phyloP scores from a whole-genome alignment of 345 rosid genomes.

The Turritis glabra region DNA sequence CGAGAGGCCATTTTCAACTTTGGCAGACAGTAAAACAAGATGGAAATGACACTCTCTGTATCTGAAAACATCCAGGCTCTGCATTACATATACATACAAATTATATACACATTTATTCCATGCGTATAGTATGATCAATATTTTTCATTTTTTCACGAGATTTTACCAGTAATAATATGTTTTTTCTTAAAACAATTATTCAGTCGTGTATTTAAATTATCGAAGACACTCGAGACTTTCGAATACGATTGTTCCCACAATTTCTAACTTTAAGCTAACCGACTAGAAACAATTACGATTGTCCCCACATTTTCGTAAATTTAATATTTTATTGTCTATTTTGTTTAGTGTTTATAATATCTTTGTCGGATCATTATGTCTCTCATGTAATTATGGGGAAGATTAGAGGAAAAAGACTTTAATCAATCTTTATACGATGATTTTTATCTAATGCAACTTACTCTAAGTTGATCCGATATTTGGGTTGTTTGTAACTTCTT shows the following conservation, averaged over 20 bases:
- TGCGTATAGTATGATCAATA: neutral
- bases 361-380: neutral
- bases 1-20: conserved; percentile 37
- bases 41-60: conserved; percentile 35
- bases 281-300: neutral
- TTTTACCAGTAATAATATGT: too few relatives aligned
- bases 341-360: neutral
- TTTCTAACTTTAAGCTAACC: neutral
- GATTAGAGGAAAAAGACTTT: neutral
- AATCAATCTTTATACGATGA: neutral
- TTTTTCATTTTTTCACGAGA: too few relatives aligned
- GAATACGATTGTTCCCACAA: neutral
- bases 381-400: neutral
- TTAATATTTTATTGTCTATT: neutral
- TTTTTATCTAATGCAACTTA: neutral
- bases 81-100: conserved; percentile 20
- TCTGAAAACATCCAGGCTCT: conserved; percentile 34
- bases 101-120: conserved; percentile 18
- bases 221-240: neutral
- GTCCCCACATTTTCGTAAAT: neutral
- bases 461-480: neutral
- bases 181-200: neutral
- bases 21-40: conserved; percentile 39
- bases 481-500: neutral
- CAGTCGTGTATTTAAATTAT: neutral